Conservation (phyloP, 148 eudicot genomes). For the Vaccinium myrtillus region DNA sequence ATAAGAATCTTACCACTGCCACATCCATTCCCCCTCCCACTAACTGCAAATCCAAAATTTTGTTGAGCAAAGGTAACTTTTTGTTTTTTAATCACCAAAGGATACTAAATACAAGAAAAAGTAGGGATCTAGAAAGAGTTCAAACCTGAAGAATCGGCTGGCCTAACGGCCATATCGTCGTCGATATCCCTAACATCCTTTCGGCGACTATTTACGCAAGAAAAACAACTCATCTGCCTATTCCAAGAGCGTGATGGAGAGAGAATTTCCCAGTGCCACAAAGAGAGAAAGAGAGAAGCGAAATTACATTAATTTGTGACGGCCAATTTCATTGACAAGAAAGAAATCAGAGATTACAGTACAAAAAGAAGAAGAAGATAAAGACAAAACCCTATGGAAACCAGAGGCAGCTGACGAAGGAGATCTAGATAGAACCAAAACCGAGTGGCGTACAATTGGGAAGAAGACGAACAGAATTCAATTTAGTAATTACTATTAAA, state of each 20-base stretch:
- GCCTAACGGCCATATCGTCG: slow-evolving; percentile 21
- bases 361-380: neutral
- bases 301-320: neutral
- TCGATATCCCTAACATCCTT: slow-evolving; percentile 32
- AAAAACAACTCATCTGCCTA: slow-evolving; percentile 57
- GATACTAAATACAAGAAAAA: too few relatives aligned
- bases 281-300: neutral
- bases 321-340: neutral
- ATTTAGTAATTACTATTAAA: neutral
- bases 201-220: slow-evolving; percentile 45
- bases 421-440: neutral
- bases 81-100: too few relatives aligned
- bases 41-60: slow-evolving; percentile 26
- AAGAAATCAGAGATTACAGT: neutral
- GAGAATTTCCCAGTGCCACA: too few relatives aligned
- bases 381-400: neutral
- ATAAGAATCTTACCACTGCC: slow-evolving; percentile 11
- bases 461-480: neutral
- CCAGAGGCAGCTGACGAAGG: slow-evolving; percentile 6
- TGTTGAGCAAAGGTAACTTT: neutral
- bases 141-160: slow-evolving; percentile 51
- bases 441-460: neutral
- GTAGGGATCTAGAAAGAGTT: neutral
- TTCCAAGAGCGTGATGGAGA: neutral
- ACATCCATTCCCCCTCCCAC: slow-evolving; percentile 26